A percentile compares a stretch with the other conserved stretches of the same genome.
phyloP scores from a whole-genome alignment of 306 rosid species.

The Fragaria vesca region DNA sequence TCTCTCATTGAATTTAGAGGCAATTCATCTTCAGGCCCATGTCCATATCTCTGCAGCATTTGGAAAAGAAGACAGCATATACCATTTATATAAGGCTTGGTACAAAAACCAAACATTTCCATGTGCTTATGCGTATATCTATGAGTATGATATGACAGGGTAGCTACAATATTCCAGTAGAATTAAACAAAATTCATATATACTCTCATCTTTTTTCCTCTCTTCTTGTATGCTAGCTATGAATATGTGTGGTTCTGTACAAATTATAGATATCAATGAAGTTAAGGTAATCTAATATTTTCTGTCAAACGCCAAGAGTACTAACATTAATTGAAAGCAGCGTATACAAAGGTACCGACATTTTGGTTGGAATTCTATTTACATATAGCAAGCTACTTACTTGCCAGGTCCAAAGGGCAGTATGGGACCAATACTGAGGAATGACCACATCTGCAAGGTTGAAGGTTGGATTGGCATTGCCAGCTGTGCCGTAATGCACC shows the following conservation, averaged over 20 bases:
- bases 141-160: background rate
- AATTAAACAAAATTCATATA: no score
- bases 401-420: slow-evolving; percentile 75
- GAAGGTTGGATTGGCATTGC: slow-evolving; percentile 57
- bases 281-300: no score
- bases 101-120: background rate
- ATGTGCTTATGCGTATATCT: background rate
- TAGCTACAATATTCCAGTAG: background rate
- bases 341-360: background rate
- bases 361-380: background rate
- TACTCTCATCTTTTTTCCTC: background rate
- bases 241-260: no score
- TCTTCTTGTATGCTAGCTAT: background rate
- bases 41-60: slow-evolving; percentile 46
- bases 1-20: slow-evolving; percentile 39
- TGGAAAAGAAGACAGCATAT: background rate
- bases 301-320: background rate
- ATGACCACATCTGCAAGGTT: slow-evolving; percentile 63
- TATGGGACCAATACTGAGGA: slow-evolving; percentile 57
- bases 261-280: no score
- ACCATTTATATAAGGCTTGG: background rate
- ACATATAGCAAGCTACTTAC: slow-evolving; percentile 34
- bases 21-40: slow-evolving; percentile 37
- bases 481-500: slow-evolving; percentile 65
- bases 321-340: background rate